Evolutionary conservation across 495 filamentous ascomycete genomes (phyloP), one percentile per base, ranked within the genome.

Genomic region (Aspergillus cavernicola): DNA sequence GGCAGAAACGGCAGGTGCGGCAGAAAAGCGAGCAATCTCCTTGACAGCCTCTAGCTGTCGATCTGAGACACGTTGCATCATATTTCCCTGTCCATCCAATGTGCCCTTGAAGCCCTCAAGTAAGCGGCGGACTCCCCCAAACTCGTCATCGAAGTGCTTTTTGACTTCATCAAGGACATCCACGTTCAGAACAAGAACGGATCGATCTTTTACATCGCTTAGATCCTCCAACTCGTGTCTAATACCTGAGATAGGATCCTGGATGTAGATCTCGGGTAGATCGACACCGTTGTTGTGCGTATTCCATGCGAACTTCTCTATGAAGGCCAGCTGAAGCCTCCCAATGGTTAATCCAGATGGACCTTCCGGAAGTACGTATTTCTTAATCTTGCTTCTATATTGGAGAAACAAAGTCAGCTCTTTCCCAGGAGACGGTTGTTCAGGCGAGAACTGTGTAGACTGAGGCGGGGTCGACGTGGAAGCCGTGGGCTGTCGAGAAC

Each of bases 261-360:
- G 95, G 33, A 98, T 92, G 67, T 97, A 96, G 24, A 98, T 96
- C 60, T 97, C 93, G 0, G 93, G 93, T 24, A 98, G 75, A 61
- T 98, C 93, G 11, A 83, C 84, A 19, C 95, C 93, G 64, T 97
- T 92, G 60, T 85, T 88, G 57, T 96, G 92, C 1, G 91, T 95
- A 59, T 93, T 97, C 90, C 95, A 98, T 6, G 91, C 90, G 61
- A 98, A 98, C 61, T 97, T 97, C 57, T 97, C 95, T 59, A 98
- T 98, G 66, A 98, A 98, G n/a, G 92, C 92, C 28, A 97, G 79
- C 63, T 97, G 93, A 50, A 98, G 71, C 10, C 90, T 81, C 9
- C 88, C 89, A 48, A 96, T 84, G 16, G 91, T 90, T 13, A 98
- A 74, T 38, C 88, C 90, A 9, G 84, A 81, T 52, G 84, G 85